phyloP scores from a whole-genome alignment of 495 filamentous ascomycete genomes.

The Penicillium steckii region DNA sequence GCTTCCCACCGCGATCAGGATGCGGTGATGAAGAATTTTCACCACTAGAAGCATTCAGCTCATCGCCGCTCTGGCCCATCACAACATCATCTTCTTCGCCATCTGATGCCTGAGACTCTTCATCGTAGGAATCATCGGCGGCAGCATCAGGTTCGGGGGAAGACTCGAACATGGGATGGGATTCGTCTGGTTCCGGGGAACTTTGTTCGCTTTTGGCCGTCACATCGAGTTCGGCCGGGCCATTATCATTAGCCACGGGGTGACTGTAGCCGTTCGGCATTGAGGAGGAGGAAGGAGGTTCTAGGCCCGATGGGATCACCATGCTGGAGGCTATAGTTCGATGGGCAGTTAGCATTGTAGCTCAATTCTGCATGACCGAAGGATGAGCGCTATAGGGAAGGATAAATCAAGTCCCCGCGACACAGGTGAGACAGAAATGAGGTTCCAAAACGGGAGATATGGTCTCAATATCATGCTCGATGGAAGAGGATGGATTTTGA shows the following conservation, averaged over 20 bases:
- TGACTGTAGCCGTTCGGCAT: constrained; percentile 50
- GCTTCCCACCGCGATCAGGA: constrained; percentile 65
- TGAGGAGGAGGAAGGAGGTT: constrained; percentile 38
- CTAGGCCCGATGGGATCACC: constrained; percentile 51
- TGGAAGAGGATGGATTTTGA: constrained; percentile 42
- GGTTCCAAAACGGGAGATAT: constrained; percentile 27
- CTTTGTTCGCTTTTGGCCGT: constrained; percentile 51
- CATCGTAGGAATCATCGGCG: constrained; percentile 55
- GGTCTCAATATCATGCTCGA: constrained; percentile 37
- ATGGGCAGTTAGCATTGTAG: constrained; percentile 49
- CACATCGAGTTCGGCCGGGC: constrained; percentile 34
- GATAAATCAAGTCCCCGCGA: constrained; percentile 39
- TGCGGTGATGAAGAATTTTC: constrained; percentile 67
- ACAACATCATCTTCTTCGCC: constrained; percentile 78
- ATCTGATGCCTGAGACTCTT: constrained; percentile 37
- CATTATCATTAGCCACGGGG: constrained; percentile 36
- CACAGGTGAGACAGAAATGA: constrained; percentile 22
- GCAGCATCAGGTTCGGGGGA: constrained; percentile 63
- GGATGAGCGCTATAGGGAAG: constrained; percentile 15
- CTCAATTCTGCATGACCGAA: constrained; percentile 22
- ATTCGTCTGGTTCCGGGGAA: constrained; percentile 49
- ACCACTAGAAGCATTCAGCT: constrained; percentile 46
- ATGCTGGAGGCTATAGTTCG: constrained; percentile 48
- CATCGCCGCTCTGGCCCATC: constrained; percentile 60
- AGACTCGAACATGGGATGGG: constrained; percentile 43